Evolutionary conservation across 2,329 filamentous ascomycete genomes (phyloP), one percentile per base, ranked within the genome.

Genomic region (Aspergillus udagawae): DNA sequence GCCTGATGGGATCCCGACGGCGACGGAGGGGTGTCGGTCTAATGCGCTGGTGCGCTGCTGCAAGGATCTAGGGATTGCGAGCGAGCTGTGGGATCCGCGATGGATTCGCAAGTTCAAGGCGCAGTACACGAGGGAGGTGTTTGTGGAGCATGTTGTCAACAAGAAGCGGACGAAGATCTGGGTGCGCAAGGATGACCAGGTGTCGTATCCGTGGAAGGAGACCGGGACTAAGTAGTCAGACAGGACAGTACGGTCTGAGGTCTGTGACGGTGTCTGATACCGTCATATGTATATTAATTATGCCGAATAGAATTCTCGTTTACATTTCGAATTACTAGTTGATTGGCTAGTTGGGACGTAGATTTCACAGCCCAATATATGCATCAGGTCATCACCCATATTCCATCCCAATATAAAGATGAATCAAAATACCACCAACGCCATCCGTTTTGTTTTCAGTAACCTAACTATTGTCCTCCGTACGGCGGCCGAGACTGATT

Each of bases 41-140:
- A 99, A 99, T 72, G 94, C 94, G 12, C 82, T 99, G 64, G 95
- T 97, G 87, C 90, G 94, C 57, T 97, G 93, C 83, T 97, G 94
- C 81, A 99, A 99, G 79, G 94, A 99, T 74, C 79, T 99, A 32
- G 94, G 94, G 38, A 89, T 99, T 63, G 94, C 91, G 1, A 92
- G 89, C 63, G 94, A 99, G 77, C 83, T 99, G 21, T 99, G 94
- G 94, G 94, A 99, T 77, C 94, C 94, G 38, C 81, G 90, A 55
- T 99, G 89, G 78, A 91, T 97, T 63, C 85, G 90, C 67, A 84
- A 83, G 66, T 99, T 91, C 78, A 89, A 89, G 80, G 86, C 85
- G 67, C 78, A 86, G 65, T 78, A 89, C 70, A 87, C 87, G 55
- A 86, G 87, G 67, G 90, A 97, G 80, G 81, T 87, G 35, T 96